Evolutionary conservation across 2,329 filamentous ascomycete genomes (phyloP).

Genomic region (Diaporthe amygdali): DNA sequence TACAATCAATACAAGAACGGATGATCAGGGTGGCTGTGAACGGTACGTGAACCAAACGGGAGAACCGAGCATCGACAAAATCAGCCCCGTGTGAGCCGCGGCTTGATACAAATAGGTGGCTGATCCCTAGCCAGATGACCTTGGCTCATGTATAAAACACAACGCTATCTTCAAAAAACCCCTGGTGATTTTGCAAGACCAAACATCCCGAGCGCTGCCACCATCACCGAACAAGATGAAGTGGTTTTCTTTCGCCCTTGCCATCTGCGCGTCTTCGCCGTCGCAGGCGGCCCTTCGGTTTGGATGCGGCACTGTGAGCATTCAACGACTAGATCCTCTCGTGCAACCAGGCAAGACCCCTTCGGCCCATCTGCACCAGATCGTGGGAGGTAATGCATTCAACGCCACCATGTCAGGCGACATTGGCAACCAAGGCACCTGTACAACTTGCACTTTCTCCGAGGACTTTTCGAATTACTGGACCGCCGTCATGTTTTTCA

Average conservation of each 20-base stretch:
- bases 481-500: constrained; percentile 36
- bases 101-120: background rate
- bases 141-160: no score
- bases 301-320: constrained; percentile 35
- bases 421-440: constrained; percentile 34
- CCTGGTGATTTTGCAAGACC: background rate
- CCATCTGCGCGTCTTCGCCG: constrained; percentile 16
- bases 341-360: constrained; percentile 29
- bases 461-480: constrained; percentile 42
- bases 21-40: background rate
- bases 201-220: background rate
- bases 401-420: constrained; percentile 34
- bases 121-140: background rate
- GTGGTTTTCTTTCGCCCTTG: constrained; percentile 14
- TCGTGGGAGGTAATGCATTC: constrained; percentile 31
- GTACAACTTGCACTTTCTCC: constrained; percentile 40
- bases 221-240: background rate
- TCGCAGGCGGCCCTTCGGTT: constrained; percentile 35
- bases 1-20: background rate
- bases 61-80: background rate
- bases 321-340: constrained; percentile 35
- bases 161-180: background rate
- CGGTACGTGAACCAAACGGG: background rate
- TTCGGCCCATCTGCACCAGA: constrained; percentile 31
- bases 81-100: background rate